These are phyloP conservation scores for Pseudocohnilembus persalinus DNA, from an alignment of 169 alveolate genomes.

Conservation along the genomic window DNA sequence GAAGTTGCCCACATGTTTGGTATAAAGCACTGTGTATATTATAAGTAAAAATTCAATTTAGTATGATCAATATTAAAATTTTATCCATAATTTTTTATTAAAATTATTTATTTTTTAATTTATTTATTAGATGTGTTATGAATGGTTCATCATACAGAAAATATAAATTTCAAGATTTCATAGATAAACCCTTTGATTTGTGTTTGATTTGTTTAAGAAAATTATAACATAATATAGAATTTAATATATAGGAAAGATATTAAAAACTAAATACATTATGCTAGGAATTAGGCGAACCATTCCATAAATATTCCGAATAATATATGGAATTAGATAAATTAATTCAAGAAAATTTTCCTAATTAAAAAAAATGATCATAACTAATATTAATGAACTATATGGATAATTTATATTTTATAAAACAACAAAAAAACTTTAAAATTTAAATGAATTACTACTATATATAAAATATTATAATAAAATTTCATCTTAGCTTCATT, in stretches of 20 bases:
- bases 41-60: too few species aligned
- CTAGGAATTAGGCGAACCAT: neutral
- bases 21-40: conserved; percentile 59
- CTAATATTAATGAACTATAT: neutral
- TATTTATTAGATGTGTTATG: conserved; percentile 79
- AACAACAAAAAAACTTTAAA: too few species aligned
- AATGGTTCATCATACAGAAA: conserved; percentile 58
- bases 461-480: too few species aligned
- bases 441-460: too few species aligned
- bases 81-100: too few species aligned
- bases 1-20: conserved; percentile 72
- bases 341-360: neutral
- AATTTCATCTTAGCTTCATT: too few species aligned
- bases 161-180: conserved; percentile 45
- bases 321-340: too few species aligned
- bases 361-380: too few species aligned
- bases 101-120: too few species aligned
- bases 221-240: conserved; percentile 28
- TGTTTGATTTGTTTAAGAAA: conserved; percentile 55
- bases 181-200: conserved; percentile 53
- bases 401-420: too few species aligned
- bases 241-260: conserved; percentile 39
- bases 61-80: too few species aligned
- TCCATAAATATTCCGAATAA: too few species aligned
- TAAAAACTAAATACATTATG: conserved; percentile 21